Evolutionary conservation across 2,329 filamentous ascomycete species (phyloP).

Genomic region (Sporothrix brunneoviolacea): DNA sequence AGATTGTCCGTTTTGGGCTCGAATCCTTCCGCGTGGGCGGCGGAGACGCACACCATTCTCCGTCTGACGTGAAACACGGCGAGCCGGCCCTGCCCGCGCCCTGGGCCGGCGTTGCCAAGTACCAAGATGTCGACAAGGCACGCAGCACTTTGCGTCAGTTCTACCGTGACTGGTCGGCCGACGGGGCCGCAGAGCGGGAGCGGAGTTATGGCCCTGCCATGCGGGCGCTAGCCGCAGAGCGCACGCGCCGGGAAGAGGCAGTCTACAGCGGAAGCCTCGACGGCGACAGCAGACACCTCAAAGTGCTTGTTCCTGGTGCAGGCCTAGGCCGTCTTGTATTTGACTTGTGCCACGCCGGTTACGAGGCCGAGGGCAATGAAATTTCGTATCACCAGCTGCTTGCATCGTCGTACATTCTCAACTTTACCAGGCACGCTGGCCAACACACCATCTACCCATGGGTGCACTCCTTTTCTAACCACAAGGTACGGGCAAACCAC

Average conservation of each 20-base stretch:
- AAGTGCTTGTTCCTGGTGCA: conserved; percentile 80
- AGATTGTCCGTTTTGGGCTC: conserved; percentile 66
- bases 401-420: conserved; percentile 70
- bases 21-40: conserved; percentile 53
- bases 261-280: too few species aligned
- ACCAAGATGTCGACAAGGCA: conserved; percentile 79
- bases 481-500: conserved; percentile 66
- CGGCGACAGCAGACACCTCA: conserved; percentile 30
- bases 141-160: conserved; percentile 88
- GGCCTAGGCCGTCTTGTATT: conserved; percentile 85
- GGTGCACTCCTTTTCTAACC: conserved; percentile 82
- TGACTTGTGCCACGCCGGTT: conserved; percentile 70
- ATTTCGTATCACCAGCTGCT: conserved; percentile 97
- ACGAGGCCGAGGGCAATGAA: conserved; percentile 78
- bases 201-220: conserved; percentile 72
- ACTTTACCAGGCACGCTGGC: conserved; percentile 52
- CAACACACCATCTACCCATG: conserved; percentile 78
- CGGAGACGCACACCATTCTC: neutral
- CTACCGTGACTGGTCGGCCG: conserved; percentile 87
- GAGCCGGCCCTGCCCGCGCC: conserved; percentile 46
- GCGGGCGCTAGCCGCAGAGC: conserved; percentile 50
- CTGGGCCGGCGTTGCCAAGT: conserved; percentile 64
- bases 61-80: conserved; percentile 19
- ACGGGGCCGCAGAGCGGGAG: conserved; percentile 66
- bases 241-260: conserved; percentile 19